phyloP scores from a whole-genome alignment of 345 rosid species.

The Angophora floribunda region DNA sequence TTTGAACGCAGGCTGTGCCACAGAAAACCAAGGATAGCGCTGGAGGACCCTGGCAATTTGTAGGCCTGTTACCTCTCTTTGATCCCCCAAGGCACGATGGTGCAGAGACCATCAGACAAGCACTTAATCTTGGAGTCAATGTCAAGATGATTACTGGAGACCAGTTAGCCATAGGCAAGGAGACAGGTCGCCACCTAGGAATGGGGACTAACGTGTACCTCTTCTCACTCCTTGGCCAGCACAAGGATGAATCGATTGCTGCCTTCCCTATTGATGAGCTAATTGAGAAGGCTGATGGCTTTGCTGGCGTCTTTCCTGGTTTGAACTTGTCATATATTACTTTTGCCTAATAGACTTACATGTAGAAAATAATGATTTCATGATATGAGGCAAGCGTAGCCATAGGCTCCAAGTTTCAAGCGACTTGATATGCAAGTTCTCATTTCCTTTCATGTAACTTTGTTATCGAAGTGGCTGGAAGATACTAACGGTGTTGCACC shows the following conservation, averaged over 20 bases:
- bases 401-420: too few relatives aligned
- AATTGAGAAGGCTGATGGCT: slow-evolving; percentile 89
- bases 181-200: slow-evolving; percentile 86
- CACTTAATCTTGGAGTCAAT: slow-evolving; percentile 82
- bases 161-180: slow-evolving; percentile 85
- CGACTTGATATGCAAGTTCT: not conserved
- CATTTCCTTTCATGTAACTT: not conserved
- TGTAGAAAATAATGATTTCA: too few relatives aligned
- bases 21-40: slow-evolving; percentile 54
- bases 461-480: not conserved
- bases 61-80: slow-evolving; percentile 82
- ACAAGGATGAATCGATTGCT: slow-evolving; percentile 34
- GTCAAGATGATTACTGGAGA: slow-evolving; percentile 97
- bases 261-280: slow-evolving; percentile 63
- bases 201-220: slow-evolving; percentile 98
- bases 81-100: slow-evolving; percentile 96
- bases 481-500: not conserved
- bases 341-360: too few relatives aligned
- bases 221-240: slow-evolving; percentile 67
- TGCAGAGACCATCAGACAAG: slow-evolving; percentile 82
- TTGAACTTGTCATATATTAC: not conserved
- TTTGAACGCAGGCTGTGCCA: slow-evolving; percentile 32
- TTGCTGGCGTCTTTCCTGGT: slow-evolving; percentile 95
- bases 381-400: too few relatives aligned
- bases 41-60: slow-evolving; percentile 77